phyloP scores from a whole-genome alignment of 2,329 filamentous ascomycete species.

The Cladosporium sphaerospermum region DNA sequence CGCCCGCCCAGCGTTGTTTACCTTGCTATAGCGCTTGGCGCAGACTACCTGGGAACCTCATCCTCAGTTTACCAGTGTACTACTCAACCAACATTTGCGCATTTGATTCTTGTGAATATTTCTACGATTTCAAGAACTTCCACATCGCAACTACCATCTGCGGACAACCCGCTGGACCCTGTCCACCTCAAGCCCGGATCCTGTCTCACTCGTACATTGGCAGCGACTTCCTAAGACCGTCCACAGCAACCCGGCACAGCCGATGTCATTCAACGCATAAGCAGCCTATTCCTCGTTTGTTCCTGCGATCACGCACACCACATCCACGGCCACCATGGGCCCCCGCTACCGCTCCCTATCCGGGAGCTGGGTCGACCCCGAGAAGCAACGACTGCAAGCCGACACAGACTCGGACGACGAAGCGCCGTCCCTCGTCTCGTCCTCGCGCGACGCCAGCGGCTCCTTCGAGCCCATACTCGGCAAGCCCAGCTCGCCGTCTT shows the following conservation, averaged over 20 bases:
- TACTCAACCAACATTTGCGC: too few species aligned
- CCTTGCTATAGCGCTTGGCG: too few species aligned
- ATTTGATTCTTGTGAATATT: too few species aligned
- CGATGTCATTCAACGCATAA: background rate
- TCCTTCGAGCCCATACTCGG: constrained; percentile 27
- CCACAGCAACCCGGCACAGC: background rate
- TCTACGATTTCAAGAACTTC: too few species aligned
- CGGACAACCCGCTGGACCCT: background rate
- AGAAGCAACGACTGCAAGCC: constrained; percentile 35
- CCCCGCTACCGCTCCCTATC: constrained; percentile 28
- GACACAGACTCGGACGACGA: constrained; percentile 28
- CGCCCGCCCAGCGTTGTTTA: too few species aligned
- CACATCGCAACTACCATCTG: too few species aligned
- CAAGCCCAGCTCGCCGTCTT: constrained; percentile 16
- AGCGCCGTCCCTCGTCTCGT: constrained; percentile 27
- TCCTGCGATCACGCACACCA: background rate
- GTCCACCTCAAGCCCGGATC: background rate
- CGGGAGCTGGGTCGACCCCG: constrained; percentile 29
- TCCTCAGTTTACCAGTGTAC: too few species aligned
- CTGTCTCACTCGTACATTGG: background rate
- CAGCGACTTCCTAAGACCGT: background rate
- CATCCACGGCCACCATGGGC: background rate
- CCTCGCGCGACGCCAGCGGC: constrained; percentile 18
- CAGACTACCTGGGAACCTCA: too few species aligned
- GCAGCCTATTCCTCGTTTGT: too few species aligned